phyloP scores from a whole-genome alignment of 768 basidiomycete species.

The Rhizopogon vulgaris region DNA sequence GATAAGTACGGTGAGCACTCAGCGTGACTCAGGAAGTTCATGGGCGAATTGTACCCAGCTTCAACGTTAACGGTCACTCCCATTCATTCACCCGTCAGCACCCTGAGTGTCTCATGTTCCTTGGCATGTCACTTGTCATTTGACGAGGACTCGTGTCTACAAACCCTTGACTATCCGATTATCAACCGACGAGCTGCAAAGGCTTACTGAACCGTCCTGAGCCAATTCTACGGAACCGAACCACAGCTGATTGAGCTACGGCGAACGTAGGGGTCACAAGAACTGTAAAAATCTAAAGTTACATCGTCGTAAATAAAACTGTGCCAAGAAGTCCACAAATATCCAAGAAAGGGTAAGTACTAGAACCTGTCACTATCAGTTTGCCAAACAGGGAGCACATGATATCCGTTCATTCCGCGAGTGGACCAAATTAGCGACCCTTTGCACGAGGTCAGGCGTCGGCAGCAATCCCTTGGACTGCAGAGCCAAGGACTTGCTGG shows the following conservation, averaged over 20 bases:
- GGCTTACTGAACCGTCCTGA: too few species aligned
- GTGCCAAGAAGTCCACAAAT: neutral
- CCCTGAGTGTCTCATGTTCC: neutral
- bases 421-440: neutral
- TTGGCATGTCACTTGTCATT: neutral
- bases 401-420: neutral
- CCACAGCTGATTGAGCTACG: too few species aligned
- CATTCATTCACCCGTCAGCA: neutral
- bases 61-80: too few species aligned
- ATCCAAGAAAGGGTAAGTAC: neutral
- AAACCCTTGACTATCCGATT: neutral
- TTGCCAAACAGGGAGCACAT: neutral
- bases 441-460: constrained; percentile 4
- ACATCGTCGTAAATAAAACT: neutral
- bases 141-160: too few species aligned
- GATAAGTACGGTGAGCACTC: too few species aligned
- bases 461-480: constrained; percentile 29
- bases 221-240: too few species aligned
- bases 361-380: neutral
- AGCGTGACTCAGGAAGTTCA: too few species aligned
- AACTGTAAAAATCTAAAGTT: too few species aligned
- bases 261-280: too few species aligned
- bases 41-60: too few species aligned
- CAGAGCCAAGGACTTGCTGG: constrained; percentile 25
- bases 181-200: too few species aligned